Base-by-base conservation (phyloP, 148 eudicot genomes). In the Fagopyrum homotropicum region DNA sequence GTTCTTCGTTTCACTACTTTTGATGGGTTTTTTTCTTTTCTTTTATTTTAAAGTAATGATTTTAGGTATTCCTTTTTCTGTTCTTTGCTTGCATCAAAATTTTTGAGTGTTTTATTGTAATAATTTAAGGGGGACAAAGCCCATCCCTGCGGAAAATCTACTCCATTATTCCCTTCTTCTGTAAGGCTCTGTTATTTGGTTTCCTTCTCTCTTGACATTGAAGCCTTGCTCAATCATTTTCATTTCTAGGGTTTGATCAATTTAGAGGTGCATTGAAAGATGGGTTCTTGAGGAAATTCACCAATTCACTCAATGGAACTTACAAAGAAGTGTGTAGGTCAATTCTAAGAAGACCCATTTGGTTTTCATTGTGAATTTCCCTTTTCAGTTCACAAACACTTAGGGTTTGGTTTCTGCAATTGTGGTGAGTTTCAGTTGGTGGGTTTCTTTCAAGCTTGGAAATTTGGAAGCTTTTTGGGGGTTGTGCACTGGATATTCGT, bases 191-290 rank as follows among this genome's bases (percentile, higher is more conserved):
- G 75, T 29, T 75, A 30, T 66, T 4, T 75, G 72, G 81, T 81
- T 80, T 86, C 85, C 80, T 81, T 82, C 79, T 77, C 82, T 77
- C 81, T 80, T 77, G 76, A 79, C 80, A 76, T 57, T 77, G 22
- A 76, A 72, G 80, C 46, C 29, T 63, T 52, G 45, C 40, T 52
- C 77, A 52, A 77, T 81, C 82, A 52, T 75, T 82, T 82, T 69
- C 77, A 63, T 40, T 35, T 1, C 47, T 66, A 12, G 46, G 50
- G 48, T 44, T 76, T 75, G 44, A 61, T 61, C 69, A 61, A 61
- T 61, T 61, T 61, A 29, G 45, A 52, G 61, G 75, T 16, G 45
- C 73, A 8, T 46, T 52, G 46, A 57, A 69, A 64, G 60, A 45
- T 74, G 51, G 51, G 60, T 75, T 79, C 75, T 75, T 69, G 69